Conservation (phyloP, 2,329 filamentous ascomycete genomes). For the Aureobasidium sp. region DNA sequence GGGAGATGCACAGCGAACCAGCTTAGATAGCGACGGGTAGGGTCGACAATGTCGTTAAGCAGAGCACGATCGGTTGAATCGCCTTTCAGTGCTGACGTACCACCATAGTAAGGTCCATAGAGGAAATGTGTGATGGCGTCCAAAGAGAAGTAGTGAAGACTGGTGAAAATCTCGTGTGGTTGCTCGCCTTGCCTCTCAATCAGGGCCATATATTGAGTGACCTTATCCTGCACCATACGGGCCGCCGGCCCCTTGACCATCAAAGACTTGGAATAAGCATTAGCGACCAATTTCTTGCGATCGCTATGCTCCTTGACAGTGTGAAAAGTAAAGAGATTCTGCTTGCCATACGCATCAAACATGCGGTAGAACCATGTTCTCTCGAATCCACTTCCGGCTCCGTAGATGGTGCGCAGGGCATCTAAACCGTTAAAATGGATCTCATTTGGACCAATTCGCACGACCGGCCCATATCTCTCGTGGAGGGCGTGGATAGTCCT, state of each 20-base stretch:
- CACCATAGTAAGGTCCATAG: constrained; percentile 40
- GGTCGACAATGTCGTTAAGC: constrained; percentile 44
- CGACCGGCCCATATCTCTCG: constrained; percentile 39
- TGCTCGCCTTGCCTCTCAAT: constrained; percentile 31
- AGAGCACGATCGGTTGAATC: constrained; percentile 35
- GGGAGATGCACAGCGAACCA: constrained; percentile 47
- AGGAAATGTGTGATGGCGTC: constrained; percentile 49
- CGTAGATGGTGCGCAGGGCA: constrained; percentile 49
- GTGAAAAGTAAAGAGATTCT: constrained; percentile 48
- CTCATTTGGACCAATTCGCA: constrained; percentile 44
- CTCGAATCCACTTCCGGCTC: constrained; percentile 46
- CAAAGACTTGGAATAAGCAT: constrained; percentile 47
- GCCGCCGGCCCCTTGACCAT: constrained; percentile 33
- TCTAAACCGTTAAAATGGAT: constrained; percentile 39
- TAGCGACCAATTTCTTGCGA: constrained; percentile 47
- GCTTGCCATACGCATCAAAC: constrained; percentile 48
- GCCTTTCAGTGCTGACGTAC: constrained; percentile 39
- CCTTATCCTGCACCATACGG: constrained; percentile 36
- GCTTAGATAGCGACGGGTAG: constrained; percentile 38
- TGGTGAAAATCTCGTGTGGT: constrained; percentile 42
- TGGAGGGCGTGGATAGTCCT: constrained; percentile 40
- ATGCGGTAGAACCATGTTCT: constrained; percentile 48
- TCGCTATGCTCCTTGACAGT: constrained; percentile 39
- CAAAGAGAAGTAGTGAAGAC: constrained; percentile 48
- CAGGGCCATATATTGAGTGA: constrained; percentile 35